phyloP scores from a whole-genome alignment of 495 filamentous ascomycete species.

The Friedmanniomyces endolithicus region DNA sequence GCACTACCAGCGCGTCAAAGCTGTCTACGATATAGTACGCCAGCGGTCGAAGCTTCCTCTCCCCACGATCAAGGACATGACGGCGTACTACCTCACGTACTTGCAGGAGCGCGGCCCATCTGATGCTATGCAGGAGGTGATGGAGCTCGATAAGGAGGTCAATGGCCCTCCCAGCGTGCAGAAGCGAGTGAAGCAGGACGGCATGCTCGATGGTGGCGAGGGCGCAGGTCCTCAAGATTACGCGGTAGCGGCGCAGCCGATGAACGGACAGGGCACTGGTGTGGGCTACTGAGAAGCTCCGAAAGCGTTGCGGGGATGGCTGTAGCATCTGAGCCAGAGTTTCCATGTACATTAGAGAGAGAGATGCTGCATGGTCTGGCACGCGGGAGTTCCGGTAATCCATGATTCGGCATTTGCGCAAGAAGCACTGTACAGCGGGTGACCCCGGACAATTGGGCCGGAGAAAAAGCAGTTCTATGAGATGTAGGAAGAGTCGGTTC shows the following conservation, averaged over 20 bases:
- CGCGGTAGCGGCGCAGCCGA: not conserved
- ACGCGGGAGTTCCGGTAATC: no score
- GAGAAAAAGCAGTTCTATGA: no score
- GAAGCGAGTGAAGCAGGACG: not conserved
- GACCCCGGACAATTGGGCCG: no score
- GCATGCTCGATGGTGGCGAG: not conserved
- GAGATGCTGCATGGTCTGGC: no score
- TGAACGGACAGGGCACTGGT: not conserved
- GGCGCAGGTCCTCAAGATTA: not conserved
- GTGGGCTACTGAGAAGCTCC: not conserved
- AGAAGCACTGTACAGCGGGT: no score
- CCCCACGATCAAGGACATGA: slow-evolving; percentile 59
- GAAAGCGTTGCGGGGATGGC: not conserved
- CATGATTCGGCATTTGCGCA: no score
- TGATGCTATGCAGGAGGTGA: slow-evolving; percentile 73
- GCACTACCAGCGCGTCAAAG: slow-evolving; percentile 62
- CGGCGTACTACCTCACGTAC: slow-evolving; percentile 69
- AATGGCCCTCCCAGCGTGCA: slow-evolving; percentile 42
- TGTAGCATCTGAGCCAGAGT: no score
- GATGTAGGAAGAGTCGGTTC: no score
- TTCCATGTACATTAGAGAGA: no score
- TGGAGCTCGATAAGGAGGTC: slow-evolving; percentile 71
- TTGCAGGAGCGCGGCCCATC: slow-evolving; percentile 74
- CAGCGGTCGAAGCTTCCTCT: slow-evolving; percentile 59
- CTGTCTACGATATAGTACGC: slow-evolving; percentile 67